Evolutionary conservation across 441 rosid genomes (phyloP).

Genomic region (Monsonia emarginata): DNA sequence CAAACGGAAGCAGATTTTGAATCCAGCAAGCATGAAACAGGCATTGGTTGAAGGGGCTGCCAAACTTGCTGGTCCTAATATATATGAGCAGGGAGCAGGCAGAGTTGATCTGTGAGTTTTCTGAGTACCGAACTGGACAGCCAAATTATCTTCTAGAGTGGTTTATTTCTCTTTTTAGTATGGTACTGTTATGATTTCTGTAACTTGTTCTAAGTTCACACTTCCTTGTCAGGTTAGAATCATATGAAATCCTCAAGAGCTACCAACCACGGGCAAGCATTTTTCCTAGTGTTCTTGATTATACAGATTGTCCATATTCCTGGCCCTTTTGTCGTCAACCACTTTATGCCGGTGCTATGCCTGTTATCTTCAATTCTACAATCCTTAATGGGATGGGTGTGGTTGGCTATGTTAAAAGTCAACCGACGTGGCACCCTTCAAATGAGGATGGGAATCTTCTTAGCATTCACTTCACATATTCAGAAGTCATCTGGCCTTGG

Average conservation of each 20-base stretch:
- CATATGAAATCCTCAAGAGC: conserved; percentile 82
- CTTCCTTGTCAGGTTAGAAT: conserved; percentile 75
- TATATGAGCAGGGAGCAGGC: conserved; percentile 98
- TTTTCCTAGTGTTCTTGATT: conserved; percentile 81
- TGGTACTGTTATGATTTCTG: conserved; percentile 18
- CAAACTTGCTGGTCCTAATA: conserved; percentile 85
- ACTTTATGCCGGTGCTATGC: conserved; percentile 94
- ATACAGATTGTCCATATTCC: conserved; percentile 82
- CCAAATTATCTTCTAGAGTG: conserved; percentile 1
- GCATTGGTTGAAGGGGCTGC: conserved; percentile 98
- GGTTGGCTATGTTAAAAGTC: conserved; percentile 64
- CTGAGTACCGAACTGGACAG: not conserved
- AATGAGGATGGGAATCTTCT: conserved; percentile 83
- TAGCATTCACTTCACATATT: conserved; percentile 69
- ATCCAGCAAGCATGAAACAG: conserved; percentile 99
- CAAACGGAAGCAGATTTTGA: conserved; percentile 54
- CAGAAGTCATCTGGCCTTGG: conserved; percentile 94
- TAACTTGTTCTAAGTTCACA: conserved; percentile 14
- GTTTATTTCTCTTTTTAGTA: not conserved
- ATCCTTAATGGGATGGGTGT: conserved; percentile 95
- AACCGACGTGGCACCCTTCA: conserved; percentile 87
- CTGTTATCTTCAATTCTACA: conserved; percentile 77
- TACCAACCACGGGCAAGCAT: conserved; percentile 88
- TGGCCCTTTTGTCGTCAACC: conserved; percentile 99
- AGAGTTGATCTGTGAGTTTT: conserved; percentile 82